Evolutionary conservation across 2,329 filamentous ascomycete species (phyloP).

Genomic region (Tolypocladium guangdongense): DNA sequence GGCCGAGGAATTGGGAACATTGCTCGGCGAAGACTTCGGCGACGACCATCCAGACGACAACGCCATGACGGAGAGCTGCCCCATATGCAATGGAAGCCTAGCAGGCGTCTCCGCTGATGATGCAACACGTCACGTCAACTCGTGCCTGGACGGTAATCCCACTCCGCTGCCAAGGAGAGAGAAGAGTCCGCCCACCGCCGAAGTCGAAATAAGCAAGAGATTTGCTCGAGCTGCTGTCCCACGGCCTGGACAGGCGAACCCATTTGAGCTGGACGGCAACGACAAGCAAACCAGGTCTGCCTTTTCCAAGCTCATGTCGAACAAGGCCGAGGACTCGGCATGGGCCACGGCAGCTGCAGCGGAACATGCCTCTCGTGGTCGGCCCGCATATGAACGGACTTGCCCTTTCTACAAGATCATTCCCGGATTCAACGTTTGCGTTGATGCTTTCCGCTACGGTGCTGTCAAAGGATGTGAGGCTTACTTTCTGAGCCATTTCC

Average conservation of each 20-base stretch:
- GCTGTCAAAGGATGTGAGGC: conserved; percentile 85
- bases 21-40: conserved; percentile 23
- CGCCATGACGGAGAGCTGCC: conserved; percentile 42
- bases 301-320: conserved; percentile 88
- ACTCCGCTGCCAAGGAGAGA: conserved; percentile 37
- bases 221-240: conserved; percentile 61
- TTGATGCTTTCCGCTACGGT: conserved; percentile 93
- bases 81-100: conserved; percentile 63
- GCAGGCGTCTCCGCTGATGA: conserved; percentile 51
- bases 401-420: conserved; percentile 99
- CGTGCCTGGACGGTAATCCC: conserved; percentile 76
- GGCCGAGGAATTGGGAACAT: conserved; percentile 40
- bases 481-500: conserved; percentile 96
- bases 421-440: conserved; percentile 82
- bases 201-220: conserved; percentile 37
- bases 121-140: conserved; percentile 78
- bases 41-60: conserved; percentile 21
- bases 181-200: conserved; percentile 7
- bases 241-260: conserved; percentile 70
- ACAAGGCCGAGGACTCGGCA: conserved; percentile 78
- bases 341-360: conserved; percentile 80
- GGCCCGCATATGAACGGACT: conserved; percentile 76
- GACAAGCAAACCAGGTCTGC: conserved; percentile 48
- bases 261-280: conserved; percentile 47
- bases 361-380: conserved; percentile 68